Conservation (phyloP, 1,284 basidiomycete genomes). For the Apiotrichum gracile region DNA sequence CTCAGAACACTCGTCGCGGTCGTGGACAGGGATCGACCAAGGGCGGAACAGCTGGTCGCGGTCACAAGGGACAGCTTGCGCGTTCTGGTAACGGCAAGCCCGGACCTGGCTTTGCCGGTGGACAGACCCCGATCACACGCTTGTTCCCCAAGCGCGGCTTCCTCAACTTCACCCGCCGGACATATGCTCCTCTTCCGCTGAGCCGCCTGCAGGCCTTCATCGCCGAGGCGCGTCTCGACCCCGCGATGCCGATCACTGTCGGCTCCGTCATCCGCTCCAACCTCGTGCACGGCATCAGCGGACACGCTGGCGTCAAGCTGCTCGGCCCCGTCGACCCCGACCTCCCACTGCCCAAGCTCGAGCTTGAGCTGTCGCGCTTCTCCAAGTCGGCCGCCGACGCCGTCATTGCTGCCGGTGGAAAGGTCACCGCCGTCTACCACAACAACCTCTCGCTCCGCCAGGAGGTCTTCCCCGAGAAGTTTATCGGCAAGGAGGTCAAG, state of each 20-base stretch:
- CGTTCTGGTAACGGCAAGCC: conserved; percentile 85
- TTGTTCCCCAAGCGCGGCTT: conserved; percentile 92
- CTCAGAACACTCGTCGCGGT: conserved; percentile 85
- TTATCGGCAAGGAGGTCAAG: conserved; percentile 55
- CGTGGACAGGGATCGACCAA: conserved; percentile 84
- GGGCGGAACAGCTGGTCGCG: conserved; percentile 86
- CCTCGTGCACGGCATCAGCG: conserved; percentile 78
- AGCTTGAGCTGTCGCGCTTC: conserved; percentile 77
- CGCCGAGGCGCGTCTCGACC: conserved; percentile 70
- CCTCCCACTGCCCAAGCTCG: conserved; percentile 56
- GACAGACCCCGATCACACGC: conserved; percentile 90
- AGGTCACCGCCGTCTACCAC: conserved; percentile 86
- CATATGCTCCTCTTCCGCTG: conserved; percentile 77
- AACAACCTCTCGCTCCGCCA: conserved; percentile 78
- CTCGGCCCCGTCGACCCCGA: conserved; percentile 63
- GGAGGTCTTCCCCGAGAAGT: conserved; percentile 58
- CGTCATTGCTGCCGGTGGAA: conserved; percentile 74
- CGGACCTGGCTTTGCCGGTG: conserved; percentile 82
- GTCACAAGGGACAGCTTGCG: conserved; percentile 94
- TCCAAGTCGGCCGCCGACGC: conserved; percentile 79
- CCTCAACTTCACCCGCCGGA: conserved; percentile 69
- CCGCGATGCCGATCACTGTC: conserved; percentile 80
- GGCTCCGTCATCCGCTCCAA: conserved; percentile 76
- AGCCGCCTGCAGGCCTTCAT: conserved; percentile 88
- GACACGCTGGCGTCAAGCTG: conserved; percentile 73